Evolutionary conservation across 257 asterid species (phyloP).

Genomic region (Plantago ovata): DNA sequence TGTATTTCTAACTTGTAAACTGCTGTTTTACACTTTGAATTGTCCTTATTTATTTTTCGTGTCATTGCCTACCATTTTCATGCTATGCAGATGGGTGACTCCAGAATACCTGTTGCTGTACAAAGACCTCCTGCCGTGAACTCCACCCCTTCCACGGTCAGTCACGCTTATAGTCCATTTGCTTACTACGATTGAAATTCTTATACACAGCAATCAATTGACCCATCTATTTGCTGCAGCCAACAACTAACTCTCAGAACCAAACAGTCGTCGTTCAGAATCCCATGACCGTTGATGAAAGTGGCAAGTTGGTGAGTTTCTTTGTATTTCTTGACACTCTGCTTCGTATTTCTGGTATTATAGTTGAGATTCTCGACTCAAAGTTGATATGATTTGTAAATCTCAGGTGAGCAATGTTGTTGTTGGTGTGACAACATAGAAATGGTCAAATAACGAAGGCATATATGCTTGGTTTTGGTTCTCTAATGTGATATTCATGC

Average conservation of each 20-base stretch:
- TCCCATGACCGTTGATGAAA: conserved; percentile 83
- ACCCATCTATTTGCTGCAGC: conserved; percentile 37
- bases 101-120: conserved; percentile 51
- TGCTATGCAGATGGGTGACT: conserved; percentile 47
- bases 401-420: conserved; percentile 84
- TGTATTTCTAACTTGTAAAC: too few species aligned
- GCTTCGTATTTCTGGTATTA: not conserved
- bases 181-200: conserved; percentile 13
- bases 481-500: conserved; percentile 14
- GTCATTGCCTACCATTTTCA: not conserved
- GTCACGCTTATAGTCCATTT: conserved; percentile 28
- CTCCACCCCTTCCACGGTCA: conserved; percentile 43
- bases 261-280: conserved; percentile 94
- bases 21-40: not conserved
- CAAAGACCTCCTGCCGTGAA: conserved; percentile 36
- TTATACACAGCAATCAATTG: conserved; percentile 2
- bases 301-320: conserved; percentile 77
- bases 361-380: not conserved
- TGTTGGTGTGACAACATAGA: conserved; percentile 74
- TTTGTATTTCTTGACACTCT: not conserved
- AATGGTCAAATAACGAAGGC: conserved; percentile 6
- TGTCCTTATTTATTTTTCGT: not conserved
- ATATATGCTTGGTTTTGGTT: conserved; percentile 7
- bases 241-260: conserved; percentile 43
- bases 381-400: conserved; percentile 15